A percentile compares a stretch with the other conserved stretches of the same genome.
These are phyloP conservation scores for Eucalyptus guilfoylei DNA, from an alignment of 345 rosid genomes.

Conservation along the genomic window DNA sequence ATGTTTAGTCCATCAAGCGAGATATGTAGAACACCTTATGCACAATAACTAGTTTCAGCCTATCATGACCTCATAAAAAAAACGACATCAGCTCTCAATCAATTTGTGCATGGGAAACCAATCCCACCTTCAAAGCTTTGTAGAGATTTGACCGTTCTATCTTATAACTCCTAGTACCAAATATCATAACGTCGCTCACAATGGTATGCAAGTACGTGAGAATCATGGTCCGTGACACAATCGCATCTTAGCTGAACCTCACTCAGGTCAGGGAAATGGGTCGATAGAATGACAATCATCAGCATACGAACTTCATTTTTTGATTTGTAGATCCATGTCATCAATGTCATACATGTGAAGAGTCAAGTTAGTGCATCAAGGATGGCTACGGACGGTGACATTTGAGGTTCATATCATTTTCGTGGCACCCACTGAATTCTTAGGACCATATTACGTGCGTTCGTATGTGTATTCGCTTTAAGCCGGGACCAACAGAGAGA, in stretches of 20 bases:
- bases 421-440: background rate
- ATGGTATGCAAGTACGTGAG: too few species aligned
- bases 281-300: background rate
- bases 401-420: background rate
- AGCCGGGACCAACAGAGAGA: background rate
- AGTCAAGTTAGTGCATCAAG: background rate
- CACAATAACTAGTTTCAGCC: too few species aligned
- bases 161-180: too few species aligned
- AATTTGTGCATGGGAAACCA: too few species aligned
- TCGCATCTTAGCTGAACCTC: background rate
- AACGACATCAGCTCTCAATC: fast-evolving
- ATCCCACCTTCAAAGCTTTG: too few species aligned
- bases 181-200: too few species aligned
- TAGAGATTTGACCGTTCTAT: too few species aligned
- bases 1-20: too few species aligned
- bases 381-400: background rate
- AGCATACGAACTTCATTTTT: background rate
- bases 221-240: background rate
- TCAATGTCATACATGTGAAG: background rate
- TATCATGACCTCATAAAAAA: too few species aligned
- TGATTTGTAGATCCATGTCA: background rate
- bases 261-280: background rate
- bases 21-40: too few species aligned
- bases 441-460: background rate
- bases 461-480: background rate